These are phyloP conservation scores for Ophiostoma piceae DNA, from an alignment of 2,329 filamentous ascomycete species.

Conservation along the genomic window DNA sequence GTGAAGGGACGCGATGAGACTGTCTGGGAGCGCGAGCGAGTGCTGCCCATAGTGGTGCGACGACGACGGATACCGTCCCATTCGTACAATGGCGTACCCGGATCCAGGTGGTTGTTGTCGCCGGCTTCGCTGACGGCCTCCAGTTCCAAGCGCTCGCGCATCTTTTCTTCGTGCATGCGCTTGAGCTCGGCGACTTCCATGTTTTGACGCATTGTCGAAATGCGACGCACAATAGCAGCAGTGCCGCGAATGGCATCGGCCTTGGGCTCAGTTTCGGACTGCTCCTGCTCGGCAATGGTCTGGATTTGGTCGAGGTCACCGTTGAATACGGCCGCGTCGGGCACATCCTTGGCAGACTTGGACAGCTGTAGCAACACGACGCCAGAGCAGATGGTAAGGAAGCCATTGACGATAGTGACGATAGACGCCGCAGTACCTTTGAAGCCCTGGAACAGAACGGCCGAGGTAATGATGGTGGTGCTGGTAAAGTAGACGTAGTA, in stretches of 20 bases:
- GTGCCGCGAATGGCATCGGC: constrained; percentile 92
- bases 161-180: constrained; percentile 72
- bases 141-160: constrained; percentile 65
- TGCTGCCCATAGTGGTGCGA: constrained; percentile 44
- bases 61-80: constrained; percentile 87
- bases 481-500: constrained; percentile 99
- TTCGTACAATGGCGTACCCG: constrained; percentile 49
- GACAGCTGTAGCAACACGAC: constrained; percentile 93
- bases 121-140: constrained; percentile 71
- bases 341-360: constrained; percentile 95
- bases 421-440: constrained; percentile 78
- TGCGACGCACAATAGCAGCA: constrained; percentile 76
- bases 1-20: constrained; percentile 32
- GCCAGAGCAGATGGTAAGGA: constrained; percentile 87
- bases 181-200: constrained; percentile 76
- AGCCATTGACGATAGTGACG: constrained; percentile 84
- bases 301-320: constrained; percentile 93
- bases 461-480: constrained; percentile 88
- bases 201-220: constrained; percentile 69
- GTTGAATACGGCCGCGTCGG: constrained; percentile 84
- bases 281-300: constrained; percentile 89
- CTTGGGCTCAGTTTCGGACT: constrained; percentile 93
- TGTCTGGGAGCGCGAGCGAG: constrained; percentile 33
- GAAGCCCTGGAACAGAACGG: constrained; percentile 88
- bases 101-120: constrained; percentile 33